Percentiles rank a stretch among this genome's conserved stretches.
These are phyloP conservation scores for Fusarium secorum DNA, from an alignment of 2,329 filamentous ascomycete genomes.

Conservation along the genomic window DNA sequence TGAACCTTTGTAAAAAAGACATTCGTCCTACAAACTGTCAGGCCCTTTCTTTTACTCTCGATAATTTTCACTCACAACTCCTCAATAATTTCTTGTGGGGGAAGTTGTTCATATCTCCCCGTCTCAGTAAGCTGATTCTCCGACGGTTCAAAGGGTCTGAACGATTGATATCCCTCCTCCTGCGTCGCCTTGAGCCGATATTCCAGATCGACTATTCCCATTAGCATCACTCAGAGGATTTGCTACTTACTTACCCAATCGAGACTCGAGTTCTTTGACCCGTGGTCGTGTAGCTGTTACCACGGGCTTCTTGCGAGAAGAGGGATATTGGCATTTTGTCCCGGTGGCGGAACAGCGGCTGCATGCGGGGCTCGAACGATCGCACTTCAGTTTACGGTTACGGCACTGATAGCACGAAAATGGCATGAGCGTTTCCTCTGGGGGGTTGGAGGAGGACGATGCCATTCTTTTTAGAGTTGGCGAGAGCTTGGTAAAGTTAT, in stretches of 20 bases:
- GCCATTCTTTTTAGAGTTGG: conserved; percentile 10
- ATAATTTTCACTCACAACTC: conserved; percentile 33
- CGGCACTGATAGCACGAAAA: conserved; percentile 43
- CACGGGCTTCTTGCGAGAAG: conserved; percentile 36
- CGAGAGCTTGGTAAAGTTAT: background rate
- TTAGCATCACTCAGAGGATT: background rate
- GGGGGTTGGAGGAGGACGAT: background rate
- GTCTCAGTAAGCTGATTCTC: conserved; percentile 35
- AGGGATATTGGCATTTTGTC: conserved; percentile 40
- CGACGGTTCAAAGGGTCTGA: conserved; percentile 15
- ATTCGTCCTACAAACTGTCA: conserved; percentile 26
- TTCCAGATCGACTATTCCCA: conserved; percentile 33
- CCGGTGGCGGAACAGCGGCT: conserved; percentile 36
- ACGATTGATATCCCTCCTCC: conserved; percentile 23
- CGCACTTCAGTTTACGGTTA: conserved; percentile 43
- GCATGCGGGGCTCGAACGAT: conserved; percentile 39
- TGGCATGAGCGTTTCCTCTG: conserved; percentile 17
- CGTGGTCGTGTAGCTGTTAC: conserved; percentile 38
- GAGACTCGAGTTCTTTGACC: conserved; percentile 42
- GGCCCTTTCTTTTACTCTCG: accelerated
- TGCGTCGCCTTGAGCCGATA: conserved; percentile 31
- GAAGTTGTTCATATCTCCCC: conserved; percentile 44
- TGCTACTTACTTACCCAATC: conserved; percentile 23
- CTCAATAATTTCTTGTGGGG: conserved; percentile 38
- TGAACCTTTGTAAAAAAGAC: conserved; percentile 28